phyloP scores from a whole-genome alignment of 2,329 filamentous ascomycete genomes.

The Lachnellula willkommii region DNA sequence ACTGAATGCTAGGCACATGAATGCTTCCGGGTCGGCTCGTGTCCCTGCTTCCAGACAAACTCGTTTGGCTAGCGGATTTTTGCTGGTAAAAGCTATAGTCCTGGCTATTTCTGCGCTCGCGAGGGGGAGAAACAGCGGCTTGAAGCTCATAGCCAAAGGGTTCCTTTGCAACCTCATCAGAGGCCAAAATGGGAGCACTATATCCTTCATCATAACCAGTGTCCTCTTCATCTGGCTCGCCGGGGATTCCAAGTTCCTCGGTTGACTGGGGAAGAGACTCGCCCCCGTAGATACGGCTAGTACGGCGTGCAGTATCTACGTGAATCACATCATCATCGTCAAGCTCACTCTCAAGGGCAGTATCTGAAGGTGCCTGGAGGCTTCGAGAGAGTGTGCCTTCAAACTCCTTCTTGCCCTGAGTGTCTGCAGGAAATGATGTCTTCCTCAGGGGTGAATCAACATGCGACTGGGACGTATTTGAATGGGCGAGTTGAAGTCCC shows the following conservation, averaged over 20 bases:
- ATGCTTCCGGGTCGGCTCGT: slow-evolving; percentile 60
- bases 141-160: slow-evolving; percentile 62
- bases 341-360: slow-evolving; percentile 40
- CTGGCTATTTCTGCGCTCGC: slow-evolving; percentile 57
- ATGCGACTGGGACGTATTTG: slow-evolving; percentile 40
- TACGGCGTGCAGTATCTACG: slow-evolving; percentile 56
- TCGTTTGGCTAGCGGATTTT: slow-evolving; percentile 42
- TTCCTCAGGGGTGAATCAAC: slow-evolving; percentile 38
- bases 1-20: slow-evolving; percentile 44
- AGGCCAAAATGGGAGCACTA: slow-evolving; percentile 76
- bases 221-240: slow-evolving; percentile 38
- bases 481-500: slow-evolving; percentile 33
- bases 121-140: slow-evolving; percentile 74
- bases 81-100: slow-evolving; percentile 45
- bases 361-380: slow-evolving; percentile 31
- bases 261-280: slow-evolving; percentile 38
- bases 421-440: slow-evolving; percentile 38
- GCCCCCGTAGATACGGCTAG: slow-evolving; percentile 40
- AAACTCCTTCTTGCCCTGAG: slow-evolving; percentile 21
- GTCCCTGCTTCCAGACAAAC: slow-evolving; percentile 40
- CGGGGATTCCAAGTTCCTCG: slow-evolving; percentile 45
- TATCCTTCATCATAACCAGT: slow-evolving; percentile 56
- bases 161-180: slow-evolving; percentile 78
- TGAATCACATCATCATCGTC: slow-evolving; percentile 65
- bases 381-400: slow-evolving; percentile 35